Evolutionary conservation across 106 monocot genomes (phyloP).

Genomic region (Dendrobium officinale): DNA sequence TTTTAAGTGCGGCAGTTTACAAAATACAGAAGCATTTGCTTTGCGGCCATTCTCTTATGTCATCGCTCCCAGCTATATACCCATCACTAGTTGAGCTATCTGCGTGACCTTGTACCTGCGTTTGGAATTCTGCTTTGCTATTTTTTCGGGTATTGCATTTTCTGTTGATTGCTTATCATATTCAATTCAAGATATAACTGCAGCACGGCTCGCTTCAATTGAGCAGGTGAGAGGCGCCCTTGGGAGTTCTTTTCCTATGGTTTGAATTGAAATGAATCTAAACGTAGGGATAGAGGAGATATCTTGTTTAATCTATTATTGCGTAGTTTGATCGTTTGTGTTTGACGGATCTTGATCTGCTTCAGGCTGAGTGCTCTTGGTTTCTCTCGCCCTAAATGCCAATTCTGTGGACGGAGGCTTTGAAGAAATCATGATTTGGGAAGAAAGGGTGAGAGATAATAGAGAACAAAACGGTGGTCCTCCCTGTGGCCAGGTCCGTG

Average conservation of each 20-base stretch:
- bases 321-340: neutral
- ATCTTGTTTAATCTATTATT: too few relatives aligned
- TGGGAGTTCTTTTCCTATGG: neutral
- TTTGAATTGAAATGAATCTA: constrained; percentile 8
- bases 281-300: neutral
- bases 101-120: neutral
- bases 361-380: neutral
- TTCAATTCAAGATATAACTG: neutral
- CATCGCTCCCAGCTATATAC: neutral
- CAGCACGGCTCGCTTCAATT: neutral
- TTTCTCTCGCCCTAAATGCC: neutral
- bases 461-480: constrained; percentile 46
- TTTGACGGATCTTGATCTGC: neutral
- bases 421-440: constrained; percentile 51
- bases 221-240: neutral
- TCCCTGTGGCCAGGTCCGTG: constrained; percentile 72
- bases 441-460: constrained; percentile 32
- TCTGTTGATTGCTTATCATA: neutral
- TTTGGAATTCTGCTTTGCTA: neutral
- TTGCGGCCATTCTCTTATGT: neutral
- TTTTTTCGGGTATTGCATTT: neutral
- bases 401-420: constrained; percentile 2
- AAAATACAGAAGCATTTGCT: neutral
- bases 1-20: too few relatives aligned
- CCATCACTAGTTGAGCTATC: neutral